These are phyloP conservation scores for Silybum marianum DNA, from an alignment of 129 eudicot genomes.

Conservation along the genomic window DNA sequence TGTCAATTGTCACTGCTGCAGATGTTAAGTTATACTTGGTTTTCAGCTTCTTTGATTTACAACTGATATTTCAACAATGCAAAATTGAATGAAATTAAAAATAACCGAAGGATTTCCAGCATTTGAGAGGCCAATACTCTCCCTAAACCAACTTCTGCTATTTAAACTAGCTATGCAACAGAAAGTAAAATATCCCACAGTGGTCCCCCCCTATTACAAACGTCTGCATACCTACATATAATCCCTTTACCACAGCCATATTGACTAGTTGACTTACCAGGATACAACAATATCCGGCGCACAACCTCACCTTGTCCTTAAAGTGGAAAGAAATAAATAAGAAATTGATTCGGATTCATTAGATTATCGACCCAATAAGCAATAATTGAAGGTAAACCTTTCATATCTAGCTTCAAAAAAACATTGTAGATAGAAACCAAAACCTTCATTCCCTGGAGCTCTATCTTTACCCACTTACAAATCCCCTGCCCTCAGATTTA, in stretches of 20 bases:
- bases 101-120: not conserved
- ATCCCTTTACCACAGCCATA: not conserved
- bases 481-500: not conserved
- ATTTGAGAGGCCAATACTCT: not conserved
- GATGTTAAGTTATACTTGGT: slow-evolving; percentile 16
- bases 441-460: not conserved
- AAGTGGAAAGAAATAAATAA: not conserved
- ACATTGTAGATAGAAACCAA: not conserved
- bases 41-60: not conserved
- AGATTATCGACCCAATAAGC: no score
- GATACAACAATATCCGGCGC: not conserved
- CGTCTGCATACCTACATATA: not conserved
- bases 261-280: not conserved
- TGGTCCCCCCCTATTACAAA: not conserved
- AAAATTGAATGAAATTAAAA: not conserved
- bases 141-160: not conserved
- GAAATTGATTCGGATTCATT: not conserved
- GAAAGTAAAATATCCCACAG: not conserved
- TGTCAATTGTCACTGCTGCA: slow-evolving; percentile 9
- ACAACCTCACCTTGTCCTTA: not conserved
- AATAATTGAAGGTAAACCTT: not conserved
- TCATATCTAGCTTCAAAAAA: not conserved
- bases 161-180: not conserved
- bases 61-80: not conserved
- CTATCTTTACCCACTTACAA: not conserved